A percentile compares a stretch with the other conserved stretches of the same genome.
Conservation (phyloP, 1,284 basidiomycete species). For the Puccinia triticina region DNA sequence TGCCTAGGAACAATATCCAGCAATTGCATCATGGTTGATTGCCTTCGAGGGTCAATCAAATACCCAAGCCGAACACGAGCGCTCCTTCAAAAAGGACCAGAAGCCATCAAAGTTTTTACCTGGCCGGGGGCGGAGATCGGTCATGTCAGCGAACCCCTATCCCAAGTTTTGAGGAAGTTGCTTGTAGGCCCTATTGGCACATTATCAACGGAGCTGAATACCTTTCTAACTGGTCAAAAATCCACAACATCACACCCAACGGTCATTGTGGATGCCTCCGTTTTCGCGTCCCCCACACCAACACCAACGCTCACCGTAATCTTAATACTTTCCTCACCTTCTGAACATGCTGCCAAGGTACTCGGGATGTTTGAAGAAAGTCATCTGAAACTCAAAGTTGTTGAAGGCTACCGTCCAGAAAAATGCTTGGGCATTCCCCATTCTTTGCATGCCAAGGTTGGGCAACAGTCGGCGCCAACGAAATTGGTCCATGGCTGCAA, state of each 20-base stretch:
- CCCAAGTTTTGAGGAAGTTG: background rate
- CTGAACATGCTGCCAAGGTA: background rate
- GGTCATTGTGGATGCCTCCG: background rate
- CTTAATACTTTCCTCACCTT: background rate
- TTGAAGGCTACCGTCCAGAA: conserved; percentile 12
- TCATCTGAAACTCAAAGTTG: background rate
- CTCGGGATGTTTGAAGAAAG: background rate
- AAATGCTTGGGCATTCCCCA: background rate
- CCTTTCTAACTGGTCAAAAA: background rate
- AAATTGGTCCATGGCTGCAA: background rate
- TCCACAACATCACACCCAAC: background rate
- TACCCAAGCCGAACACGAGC: conserved; percentile 1
- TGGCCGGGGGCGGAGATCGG: conserved; percentile 1
- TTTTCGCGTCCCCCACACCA: background rate
- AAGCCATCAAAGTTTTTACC: background rate
- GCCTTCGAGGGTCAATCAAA: background rate
- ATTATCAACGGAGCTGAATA: background rate
- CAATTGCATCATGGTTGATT: background rate
- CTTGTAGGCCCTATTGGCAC: background rate
- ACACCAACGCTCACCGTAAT: background rate
- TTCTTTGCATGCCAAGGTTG: background rate
- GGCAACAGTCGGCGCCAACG: background rate
- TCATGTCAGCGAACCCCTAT: background rate
- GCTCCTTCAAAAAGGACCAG: conserved; percentile 9
- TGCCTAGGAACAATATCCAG: background rate